Evolutionary conservation across 2,329 filamentous ascomycete genomes (phyloP).

Genomic region (Verticillium tricorpus): DNA sequence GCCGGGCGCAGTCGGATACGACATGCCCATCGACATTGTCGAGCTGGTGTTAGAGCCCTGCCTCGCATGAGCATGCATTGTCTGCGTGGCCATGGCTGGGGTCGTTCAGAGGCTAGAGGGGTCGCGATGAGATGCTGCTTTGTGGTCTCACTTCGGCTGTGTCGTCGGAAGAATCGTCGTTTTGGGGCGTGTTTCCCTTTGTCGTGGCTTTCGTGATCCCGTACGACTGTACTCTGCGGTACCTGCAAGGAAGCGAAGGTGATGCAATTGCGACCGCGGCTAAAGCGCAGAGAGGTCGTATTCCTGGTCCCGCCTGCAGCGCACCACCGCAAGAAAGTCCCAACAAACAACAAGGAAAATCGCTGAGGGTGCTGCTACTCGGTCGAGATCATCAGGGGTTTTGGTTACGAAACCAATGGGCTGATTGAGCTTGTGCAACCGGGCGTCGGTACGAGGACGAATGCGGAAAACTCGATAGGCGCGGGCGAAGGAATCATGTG

Average conservation of each 20-base stretch:
- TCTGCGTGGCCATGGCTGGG: slow-evolving; percentile 25
- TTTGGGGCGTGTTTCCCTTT: neutral
- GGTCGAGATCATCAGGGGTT: neutral
- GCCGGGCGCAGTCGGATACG: slow-evolving; percentile 50
- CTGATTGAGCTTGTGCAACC: neutral
- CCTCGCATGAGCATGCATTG: slow-evolving; percentile 12
- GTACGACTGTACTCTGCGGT: neutral
- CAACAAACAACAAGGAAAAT: neutral
- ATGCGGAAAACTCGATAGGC: neutral
- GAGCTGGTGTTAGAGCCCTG: slow-evolving; percentile 20
- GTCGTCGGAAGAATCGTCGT: neutral
- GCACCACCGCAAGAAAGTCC: neutral
- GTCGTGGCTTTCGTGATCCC: neutral
- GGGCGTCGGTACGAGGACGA: neutral
- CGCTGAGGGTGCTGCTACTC: neutral
- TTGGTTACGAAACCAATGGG: neutral
- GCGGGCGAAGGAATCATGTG: neutral
- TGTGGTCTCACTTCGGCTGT: neutral
- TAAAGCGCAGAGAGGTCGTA: neutral
- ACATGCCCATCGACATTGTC: slow-evolving; percentile 15
- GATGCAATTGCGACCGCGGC: neutral
- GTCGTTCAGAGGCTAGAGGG: neutral
- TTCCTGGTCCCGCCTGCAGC: neutral
- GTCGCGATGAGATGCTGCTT: neutral
- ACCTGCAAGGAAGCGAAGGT: neutral